Evolutionary conservation across 768 basidiomycete species (phyloP), one percentile per base, ranked within the genome.

Genomic region (Xerocomellus chrysenteron): DNA sequence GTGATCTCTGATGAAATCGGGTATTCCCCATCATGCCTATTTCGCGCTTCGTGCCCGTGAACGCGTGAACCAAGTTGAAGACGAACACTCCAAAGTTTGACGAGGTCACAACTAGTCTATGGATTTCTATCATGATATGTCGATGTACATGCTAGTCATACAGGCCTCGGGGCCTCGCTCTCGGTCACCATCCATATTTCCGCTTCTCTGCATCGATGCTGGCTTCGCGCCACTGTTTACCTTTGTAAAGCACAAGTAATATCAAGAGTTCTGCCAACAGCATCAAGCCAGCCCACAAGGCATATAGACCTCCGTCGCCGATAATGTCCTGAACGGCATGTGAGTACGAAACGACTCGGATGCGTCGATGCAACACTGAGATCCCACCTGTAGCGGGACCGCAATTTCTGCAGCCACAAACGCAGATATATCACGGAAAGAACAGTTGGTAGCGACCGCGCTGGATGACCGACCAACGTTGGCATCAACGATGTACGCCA

Each of bases 401-500:
- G 89, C 88, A 14, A 90, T 73, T 68, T 94, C 90, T 0, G 83
- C 82, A 1, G 84, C 84, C 17, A 90, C 63, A 66, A 90, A 89
- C 2, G 85, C 91, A 19, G 75, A 74, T 1, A 78, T 16, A 0
- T 93, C 91, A 30, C 94, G 82, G 69, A 90, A 87, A 21, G 81
- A 81, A 47, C 86, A 86, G 69, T 95, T 95, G 36, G 80, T 74
- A 0, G 93, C 91, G 8, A 85, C 82, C 0, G 90, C 92, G 2
- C 83, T 84, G 0, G 90, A 87, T 0, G 90, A 90, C 16, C 86
- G 81, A 7, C 94, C 94, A 3, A 78, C 77, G 63, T 95, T 97
- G 10, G 92, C 84, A 66, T 97, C 93, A 3, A 94, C 92, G 35
- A 95, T 82, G 67, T 94, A 95, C 0, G 93, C 87, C 33, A 97